Evolutionary conservation across 495 filamentous ascomycete species (phyloP), one percentile per base, ranked within the genome.

Genomic region (Lophiotrema nucula): DNA sequence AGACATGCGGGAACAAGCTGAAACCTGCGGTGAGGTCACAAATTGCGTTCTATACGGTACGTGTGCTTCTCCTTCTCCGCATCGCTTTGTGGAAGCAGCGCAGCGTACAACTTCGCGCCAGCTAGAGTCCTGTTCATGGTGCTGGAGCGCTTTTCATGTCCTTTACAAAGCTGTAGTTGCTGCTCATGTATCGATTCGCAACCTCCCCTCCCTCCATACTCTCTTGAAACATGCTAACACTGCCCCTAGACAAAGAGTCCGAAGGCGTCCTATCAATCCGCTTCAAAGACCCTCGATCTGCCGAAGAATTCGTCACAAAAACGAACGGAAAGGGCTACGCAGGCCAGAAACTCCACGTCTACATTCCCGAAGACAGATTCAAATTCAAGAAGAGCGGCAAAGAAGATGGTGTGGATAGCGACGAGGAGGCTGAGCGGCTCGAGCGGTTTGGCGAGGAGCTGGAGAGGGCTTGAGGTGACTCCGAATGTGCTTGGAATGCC

Each of bases 1-100:
- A 70, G 93, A 99, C 67, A 88, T 99, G 33, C 83, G 88, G 23
- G 89, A 93, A 27, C 92, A 96, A 71, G 95, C 89, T 70, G 78
- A 81, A 31, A 95, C 95, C 72, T 74, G 95, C 16, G 95, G 93
- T 12, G 76, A 86, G 21, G 88, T 99, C 3, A 95, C n/a, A n/a
- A n/a, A n/a, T n/a, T 89, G n/a, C n/a, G n/a, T n/a, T n/a, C n/a
- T n/a, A n/a, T n/a, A n/a, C n/a, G n/a, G n/a, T n/a, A n/a, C n/a
- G n/a, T n/a, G n/a, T n/a, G n/a, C n/a, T n/a, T n/a, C n/a, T n/a
- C n/a, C n/a, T n/a, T n/a, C n/a, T n/a, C n/a, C n/a, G n/a, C n/a
- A n/a, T n/a, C n/a, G n/a, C n/a, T n/a, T n/a, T n/a, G n/a, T n/a
- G n/a, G n/a, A n/a, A n/a, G n/a, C n/a, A n/a, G n/a, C n/a, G n/a